Evolutionary conservation across 768 basidiomycete species (phyloP), one percentile per base, ranked within the genome.

Genomic region (Psilocybe subaeruginosa): DNA sequence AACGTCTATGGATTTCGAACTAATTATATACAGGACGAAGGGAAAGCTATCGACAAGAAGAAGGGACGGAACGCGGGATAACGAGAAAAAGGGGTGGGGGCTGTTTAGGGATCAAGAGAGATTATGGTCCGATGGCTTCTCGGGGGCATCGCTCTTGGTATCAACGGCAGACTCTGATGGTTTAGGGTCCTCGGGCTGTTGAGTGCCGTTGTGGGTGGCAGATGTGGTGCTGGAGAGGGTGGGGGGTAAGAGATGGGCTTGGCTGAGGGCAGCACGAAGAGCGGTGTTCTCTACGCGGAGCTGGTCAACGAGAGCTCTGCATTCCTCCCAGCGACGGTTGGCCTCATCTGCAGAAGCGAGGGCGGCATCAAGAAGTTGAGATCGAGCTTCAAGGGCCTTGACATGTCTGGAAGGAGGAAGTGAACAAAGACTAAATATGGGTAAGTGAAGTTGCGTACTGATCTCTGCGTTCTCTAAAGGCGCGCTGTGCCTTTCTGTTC

Each of bases 401-500:
- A 95, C 92, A 66, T 93, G 93, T 68, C 92, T 95, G 67, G 47
- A 29, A 29, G 11, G 45, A 35, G 17, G 60, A 19, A 33, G 54
- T 41, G 39, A 68, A 54, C 35, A 14, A 23, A 41, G 46, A 55
- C 19, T 39, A 50, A 27, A 47, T 62, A 57, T 72, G 65, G 51
- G 33, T 56, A 41, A 58, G 39, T 58, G 54, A 59, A 43, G 61
- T 35, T 33, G 84, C 90, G 75, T 58, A 94, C 93, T 91, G 89
- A 77, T 97, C 95, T 68, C 95, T 80, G 31, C 95, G 86, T 72
- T 95, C 92, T 62, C 95, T 79, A 74, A 96, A 97, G 1, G 93
- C 94, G 45, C 94, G 83, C 76, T 97, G 95, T 0, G 95, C 95
- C 74, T 95, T 95, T 67, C 95, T 83, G 73, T 97, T 97, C 78